Percentiles rank a stretch among this genome's conserved stretches.
Evolutionary conservation across 2,329 filamentous ascomycete species (phyloP).

Genomic region (Elsinoe fawcettii): DNA sequence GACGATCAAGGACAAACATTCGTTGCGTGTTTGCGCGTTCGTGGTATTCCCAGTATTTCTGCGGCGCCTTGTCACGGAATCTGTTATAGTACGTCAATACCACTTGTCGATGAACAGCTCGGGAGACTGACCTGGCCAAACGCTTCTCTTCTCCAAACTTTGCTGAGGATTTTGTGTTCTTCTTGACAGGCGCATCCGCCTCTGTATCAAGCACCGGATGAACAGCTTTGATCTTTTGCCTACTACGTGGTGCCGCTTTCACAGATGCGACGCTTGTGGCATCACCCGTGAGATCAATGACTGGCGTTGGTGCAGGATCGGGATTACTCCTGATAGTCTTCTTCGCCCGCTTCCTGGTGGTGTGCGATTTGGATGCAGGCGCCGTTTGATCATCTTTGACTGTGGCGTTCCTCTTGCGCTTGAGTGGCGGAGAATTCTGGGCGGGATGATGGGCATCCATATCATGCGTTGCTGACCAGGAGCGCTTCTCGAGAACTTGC

Average conservation of each 20-base stretch:
- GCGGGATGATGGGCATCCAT: background rate
- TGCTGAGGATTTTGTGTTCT: background rate
- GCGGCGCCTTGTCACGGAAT: slow-evolving; percentile 22
- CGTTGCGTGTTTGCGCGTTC: slow-evolving; percentile 27
- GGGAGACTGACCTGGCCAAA: background rate
- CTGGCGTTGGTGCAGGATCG: background rate
- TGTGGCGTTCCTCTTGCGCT: background rate
- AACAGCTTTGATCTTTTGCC: background rate
- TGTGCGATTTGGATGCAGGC: background rate
- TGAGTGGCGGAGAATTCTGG: background rate
- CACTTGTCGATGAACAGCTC: background rate
- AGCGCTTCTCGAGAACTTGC: background rate
- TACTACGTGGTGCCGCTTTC: background rate
- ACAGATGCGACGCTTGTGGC: background rate
- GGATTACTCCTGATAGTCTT: background rate
- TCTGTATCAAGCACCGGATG: background rate
- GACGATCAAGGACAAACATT: slow-evolving; percentile 26
- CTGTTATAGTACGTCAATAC: slow-evolving; percentile 10
- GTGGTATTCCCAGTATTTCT: slow-evolving; percentile 21
- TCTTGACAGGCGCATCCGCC: background rate
- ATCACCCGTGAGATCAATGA: slow-evolving; percentile 4
- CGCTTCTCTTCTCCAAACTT: slow-evolving; percentile 2
- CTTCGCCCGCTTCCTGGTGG: background rate
- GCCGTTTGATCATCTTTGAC: background rate
- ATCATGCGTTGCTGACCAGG: too few relatives aligned